A percentile compares a stretch with the other conserved stretches of the same genome.
Conservation (phyloP, 495 filamentous ascomycete genomes). For the Podospora sp. region DNA sequence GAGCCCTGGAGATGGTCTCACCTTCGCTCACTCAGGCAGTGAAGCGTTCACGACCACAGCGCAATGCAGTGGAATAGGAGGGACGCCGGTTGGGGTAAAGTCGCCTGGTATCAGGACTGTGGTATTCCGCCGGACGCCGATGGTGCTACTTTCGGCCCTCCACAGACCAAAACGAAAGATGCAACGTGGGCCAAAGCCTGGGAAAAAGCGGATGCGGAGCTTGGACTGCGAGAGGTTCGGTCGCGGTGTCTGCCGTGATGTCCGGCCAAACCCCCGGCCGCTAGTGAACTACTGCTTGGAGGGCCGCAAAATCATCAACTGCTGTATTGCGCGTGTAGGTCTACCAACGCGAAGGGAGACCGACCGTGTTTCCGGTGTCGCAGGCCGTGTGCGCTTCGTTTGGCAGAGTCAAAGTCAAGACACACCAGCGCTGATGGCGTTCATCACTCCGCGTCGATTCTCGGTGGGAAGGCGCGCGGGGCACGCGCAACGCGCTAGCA, state of each 20-base stretch:
- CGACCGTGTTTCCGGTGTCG: not conserved
- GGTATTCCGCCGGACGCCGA: not conserved
- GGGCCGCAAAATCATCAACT: not conserved
- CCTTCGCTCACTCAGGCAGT: not conserved
- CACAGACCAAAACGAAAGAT: not conserved
- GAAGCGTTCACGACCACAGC: not conserved
- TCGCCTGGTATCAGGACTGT: not conserved
- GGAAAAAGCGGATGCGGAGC: not conserved
- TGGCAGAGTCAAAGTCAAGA: not conserved
- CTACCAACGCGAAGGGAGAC: not conserved
- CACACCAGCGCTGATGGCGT: not conserved
- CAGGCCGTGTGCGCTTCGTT: not conserved
- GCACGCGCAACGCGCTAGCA: not conserved
- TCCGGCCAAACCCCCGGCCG: not conserved
- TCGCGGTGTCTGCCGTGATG: not conserved
- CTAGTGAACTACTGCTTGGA: not conserved
- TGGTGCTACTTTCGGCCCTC: not conserved
- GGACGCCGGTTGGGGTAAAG: not conserved
- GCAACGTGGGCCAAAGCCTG: not conserved
- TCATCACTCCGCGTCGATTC: not conserved
- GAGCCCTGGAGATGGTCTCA: not conserved
- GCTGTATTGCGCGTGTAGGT: not conserved
- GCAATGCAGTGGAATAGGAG: not conserved
- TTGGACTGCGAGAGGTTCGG: not conserved
- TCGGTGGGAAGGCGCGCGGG: not conserved